Evolutionary conservation across 768 basidiomycete genomes (phyloP).

Genomic region (Phallus indusiatus): DNA sequence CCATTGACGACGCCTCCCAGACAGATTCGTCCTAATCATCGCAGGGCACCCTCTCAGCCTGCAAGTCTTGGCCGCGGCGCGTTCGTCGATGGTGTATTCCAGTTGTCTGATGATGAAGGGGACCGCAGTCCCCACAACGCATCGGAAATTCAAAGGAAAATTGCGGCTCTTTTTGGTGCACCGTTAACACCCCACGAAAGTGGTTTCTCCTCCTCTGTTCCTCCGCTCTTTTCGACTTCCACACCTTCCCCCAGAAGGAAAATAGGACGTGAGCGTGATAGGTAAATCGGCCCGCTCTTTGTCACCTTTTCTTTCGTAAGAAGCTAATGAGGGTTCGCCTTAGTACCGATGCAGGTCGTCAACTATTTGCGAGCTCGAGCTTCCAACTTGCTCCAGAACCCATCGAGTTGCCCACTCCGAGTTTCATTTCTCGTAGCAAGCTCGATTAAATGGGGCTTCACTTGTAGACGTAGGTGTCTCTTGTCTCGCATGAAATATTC

Average conservation of each 20-base stretch:
- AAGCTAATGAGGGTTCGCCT: neutral
- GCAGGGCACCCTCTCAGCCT: constrained; percentile 6
- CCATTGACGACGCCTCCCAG: neutral
- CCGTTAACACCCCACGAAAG: neutral
- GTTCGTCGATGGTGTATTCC: neutral
- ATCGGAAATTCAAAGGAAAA: constrained; percentile 1
- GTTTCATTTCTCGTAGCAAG: neutral
- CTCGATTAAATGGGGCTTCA: neutral
- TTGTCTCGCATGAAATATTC: neutral
- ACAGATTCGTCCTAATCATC: neutral
- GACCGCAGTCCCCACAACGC: neutral
- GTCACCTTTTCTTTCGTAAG: neutral
- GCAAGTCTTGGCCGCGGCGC: neutral
- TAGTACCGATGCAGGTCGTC: neutral
- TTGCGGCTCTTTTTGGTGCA: neutral
- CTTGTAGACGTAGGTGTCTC: neutral
- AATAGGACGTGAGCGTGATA: neutral
- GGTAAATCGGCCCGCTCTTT: neutral
- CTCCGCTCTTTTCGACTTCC: neutral
- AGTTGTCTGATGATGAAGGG: constrained; percentile 1
- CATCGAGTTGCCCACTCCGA: constrained; percentile 6
- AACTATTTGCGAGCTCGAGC: constrained; percentile 9
- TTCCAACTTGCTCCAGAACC: constrained; percentile 9
- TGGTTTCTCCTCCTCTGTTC: neutral
- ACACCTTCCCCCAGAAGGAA: constrained; percentile 3